Base-by-base conservation (phyloP, 495 filamentous ascomycete species). In the Tuber borchii region DNA sequence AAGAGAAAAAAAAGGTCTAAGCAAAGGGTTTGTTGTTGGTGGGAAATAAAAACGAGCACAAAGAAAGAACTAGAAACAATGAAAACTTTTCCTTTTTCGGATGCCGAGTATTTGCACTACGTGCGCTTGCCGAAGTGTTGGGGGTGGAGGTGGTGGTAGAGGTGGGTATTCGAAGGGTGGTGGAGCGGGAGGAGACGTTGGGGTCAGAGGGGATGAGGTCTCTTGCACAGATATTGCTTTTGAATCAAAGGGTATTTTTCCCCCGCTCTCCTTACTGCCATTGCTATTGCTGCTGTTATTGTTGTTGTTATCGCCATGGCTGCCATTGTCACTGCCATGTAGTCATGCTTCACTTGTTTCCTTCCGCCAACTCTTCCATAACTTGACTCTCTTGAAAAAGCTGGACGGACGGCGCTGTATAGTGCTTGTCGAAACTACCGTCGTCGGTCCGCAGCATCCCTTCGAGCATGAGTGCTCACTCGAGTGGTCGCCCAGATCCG, bases 401-500 rank as follows among this genome's bases (percentile, higher is more conserved):
- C 81, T 77, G 20, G 81, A 83, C 45, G 81, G 80, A 31, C 81
- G 74, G 31, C 81, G 78, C 46, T 82, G 78, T 44, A 83, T 76
- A 6, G 81, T 79, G 34, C 76, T 75, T n/a, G 75, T 78, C 42
- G 80, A 45, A 42, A 83, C 78, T 65, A 79, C 78, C 39, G 79
- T 75, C 71, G 77, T 78, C 71, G 78, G 43, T 56, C 71, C 78
- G 51, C 74, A 83, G 37, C 76, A 82, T 16, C 76, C 78, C 43
- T 83, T 82, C 61, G 77, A 74, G 71, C 80, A 82, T n/a, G 81
- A 82, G 51, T 80, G 80, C 73, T 82, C 81, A 82, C 81, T 82
- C 71, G 72, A 76, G n/a, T 61, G 51, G 48, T 83, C 81, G 44
- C 81, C 81, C 14, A 83, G 75, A 74, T 83, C 81, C 69, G 81